A percentile compares a stretch with the other conserved stretches of the same genome.
Conservation (phyloP, 805 yeast species). For the Candida arabinofermentans region DNA sequence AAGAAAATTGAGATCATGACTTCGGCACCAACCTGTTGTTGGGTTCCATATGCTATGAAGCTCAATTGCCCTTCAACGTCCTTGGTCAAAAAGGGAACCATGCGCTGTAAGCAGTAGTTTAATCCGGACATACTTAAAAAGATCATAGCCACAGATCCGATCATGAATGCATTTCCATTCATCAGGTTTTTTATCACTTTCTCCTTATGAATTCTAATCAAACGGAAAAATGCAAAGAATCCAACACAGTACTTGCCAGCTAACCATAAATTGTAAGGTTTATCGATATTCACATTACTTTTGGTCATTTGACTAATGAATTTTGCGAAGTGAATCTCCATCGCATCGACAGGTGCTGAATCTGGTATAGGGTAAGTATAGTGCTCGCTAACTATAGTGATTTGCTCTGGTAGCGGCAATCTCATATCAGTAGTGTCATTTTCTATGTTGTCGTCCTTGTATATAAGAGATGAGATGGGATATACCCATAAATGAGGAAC, state of each 20-base stretch:
- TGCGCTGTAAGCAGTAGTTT: conserved; percentile 57
- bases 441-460: conserved; percentile 19
- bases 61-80: conserved; percentile 43
- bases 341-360: conserved; percentile 30
- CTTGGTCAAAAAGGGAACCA: conserved; percentile 58
- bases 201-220: conserved; percentile 43
- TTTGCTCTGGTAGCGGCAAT: conserved; percentile 11
- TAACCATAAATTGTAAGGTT: conserved; percentile 38
- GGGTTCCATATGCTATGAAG: conserved; percentile 57
- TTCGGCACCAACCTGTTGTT: conserved; percentile 71
- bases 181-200: conserved; percentile 26
- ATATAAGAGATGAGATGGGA: conserved; percentile 33
- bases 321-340: conserved; percentile 46
- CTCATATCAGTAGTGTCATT: conserved; percentile 24
- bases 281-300: conserved; percentile 38
- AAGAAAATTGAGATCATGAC: conserved; percentile 47
- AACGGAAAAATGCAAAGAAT: conserved; percentile 41
- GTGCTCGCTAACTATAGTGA: conserved; percentile 22
- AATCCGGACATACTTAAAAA: conserved; percentile 55
- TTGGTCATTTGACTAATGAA: conserved; percentile 46
- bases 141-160: conserved; percentile 37
- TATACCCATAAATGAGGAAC: conserved; percentile 69
- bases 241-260: conserved; percentile 43
- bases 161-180: conserved; percentile 13
- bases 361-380: conserved; percentile 20